These are phyloP conservation scores for Phaeotremella fagi DNA, from an alignment of 768 basidiomycete genomes.

Conservation along the genomic window DNA sequence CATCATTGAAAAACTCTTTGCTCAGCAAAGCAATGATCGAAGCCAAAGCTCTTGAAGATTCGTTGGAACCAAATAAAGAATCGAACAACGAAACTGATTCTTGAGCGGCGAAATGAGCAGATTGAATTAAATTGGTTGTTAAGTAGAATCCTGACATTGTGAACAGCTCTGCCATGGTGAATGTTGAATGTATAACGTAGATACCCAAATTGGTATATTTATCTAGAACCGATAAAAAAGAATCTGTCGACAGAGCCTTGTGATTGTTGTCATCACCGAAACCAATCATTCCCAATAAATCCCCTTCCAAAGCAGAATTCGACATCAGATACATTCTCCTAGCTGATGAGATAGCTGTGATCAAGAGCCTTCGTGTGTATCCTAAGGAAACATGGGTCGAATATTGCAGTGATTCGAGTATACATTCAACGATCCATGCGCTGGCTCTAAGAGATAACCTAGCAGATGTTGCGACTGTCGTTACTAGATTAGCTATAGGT, in stretches of 20 bases:
- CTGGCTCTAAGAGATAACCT: conserved; percentile 37
- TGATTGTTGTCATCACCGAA: conserved; percentile 6
- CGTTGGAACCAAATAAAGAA: conserved; percentile 49
- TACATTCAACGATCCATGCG: conserved; percentile 47
- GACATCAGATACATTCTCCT: conserved; percentile 42
- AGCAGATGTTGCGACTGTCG: conserved; percentile 41
- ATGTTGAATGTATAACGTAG: conserved; percentile 48
- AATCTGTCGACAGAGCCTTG: conserved; percentile 11
- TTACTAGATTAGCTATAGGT: conserved; percentile 46
- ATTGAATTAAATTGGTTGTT: conserved; percentile 38
- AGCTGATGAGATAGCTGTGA: conserved; percentile 47
- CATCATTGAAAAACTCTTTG: conserved; percentile 44
- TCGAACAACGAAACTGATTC: conserved; percentile 38
- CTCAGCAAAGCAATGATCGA: conserved; percentile 48
- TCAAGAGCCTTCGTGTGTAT: conserved; percentile 42
- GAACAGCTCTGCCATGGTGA: conserved; percentile 50
- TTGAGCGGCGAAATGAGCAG: conserved; percentile 41
- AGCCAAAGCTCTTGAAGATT: conserved; percentile 48
- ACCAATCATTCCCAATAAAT: conserved; percentile 12
- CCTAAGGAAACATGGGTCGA: conserved; percentile 42
- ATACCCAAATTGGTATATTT: conserved; percentile 50
- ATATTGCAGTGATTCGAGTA: conserved; percentile 40
- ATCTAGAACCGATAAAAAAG: conserved; percentile 47
- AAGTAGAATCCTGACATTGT: conserved; percentile 50
- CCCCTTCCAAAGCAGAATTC: conserved; percentile 29